Percentiles rank a stretch among this genome's conserved stretches.
Conservation (phyloP, 495 filamentous ascomycete species). For the Neurospora intermedia region DNA sequence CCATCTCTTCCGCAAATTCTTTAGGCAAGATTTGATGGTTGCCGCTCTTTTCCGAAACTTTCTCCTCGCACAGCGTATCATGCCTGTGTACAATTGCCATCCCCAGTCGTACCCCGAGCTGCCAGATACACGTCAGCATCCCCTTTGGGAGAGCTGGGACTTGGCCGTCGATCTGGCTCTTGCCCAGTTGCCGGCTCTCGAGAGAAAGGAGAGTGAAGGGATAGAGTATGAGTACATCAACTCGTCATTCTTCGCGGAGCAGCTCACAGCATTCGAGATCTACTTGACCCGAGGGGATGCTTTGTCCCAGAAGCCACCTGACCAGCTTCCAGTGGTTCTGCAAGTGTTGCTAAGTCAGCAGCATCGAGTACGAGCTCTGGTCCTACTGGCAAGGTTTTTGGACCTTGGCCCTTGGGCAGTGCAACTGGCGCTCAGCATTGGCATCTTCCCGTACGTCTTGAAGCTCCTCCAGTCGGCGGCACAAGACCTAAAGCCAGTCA, state of each 20-base stretch:
- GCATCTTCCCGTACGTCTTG: constrained; percentile 96
- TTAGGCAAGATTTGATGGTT: constrained; percentile 95
- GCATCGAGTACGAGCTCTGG: constrained; percentile 83
- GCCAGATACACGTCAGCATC: constrained; percentile 84
- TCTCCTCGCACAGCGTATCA: constrained; percentile 84
- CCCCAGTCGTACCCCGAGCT: constrained; percentile 82
- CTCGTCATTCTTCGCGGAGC: constrained; percentile 92
- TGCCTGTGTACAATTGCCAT: constrained; percentile 90
- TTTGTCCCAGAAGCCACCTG: constrained; percentile 71
- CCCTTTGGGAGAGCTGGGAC: constrained; percentile 97
- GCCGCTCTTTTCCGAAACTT: constrained; percentile 95
- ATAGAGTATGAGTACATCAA: constrained; percentile 84
- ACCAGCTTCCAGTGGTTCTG: constrained; percentile 90
- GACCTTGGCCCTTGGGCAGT: constrained; percentile 97
- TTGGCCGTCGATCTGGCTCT: constrained; percentile 92
- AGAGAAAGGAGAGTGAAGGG: constrained; percentile 56
- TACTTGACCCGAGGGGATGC: constrained; percentile 82
- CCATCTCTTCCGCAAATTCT: constrained; percentile 88
- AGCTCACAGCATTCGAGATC: constrained; percentile 94
- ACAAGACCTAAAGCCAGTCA: constrained; percentile 88
- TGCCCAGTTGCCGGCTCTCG: constrained; percentile 78
- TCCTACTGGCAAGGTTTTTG: constrained; percentile 85
- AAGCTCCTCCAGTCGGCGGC: constrained; percentile 94
- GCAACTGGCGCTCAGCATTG: constrained; percentile 89
- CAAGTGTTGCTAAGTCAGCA: constrained; percentile 94